Base-by-base conservation (phyloP, 2,329 filamentous ascomycete species). In the Alternaria postmessia region DNA sequence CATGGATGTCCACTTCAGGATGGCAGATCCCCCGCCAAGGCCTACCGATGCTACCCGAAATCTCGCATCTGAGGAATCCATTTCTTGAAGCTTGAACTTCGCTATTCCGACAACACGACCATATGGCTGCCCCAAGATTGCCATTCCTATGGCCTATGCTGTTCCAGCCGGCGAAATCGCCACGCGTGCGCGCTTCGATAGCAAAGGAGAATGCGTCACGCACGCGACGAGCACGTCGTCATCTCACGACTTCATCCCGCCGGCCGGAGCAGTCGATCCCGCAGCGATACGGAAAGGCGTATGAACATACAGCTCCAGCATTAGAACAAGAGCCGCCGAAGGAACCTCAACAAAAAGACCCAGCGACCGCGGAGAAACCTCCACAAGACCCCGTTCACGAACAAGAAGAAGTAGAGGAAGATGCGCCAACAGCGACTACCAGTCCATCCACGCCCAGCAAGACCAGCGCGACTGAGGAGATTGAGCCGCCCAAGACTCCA, bases 211-310 rank as follows among this genome's bases (percentile, higher is more conserved):
- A 20, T 68, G 57, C 54, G 49, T 46, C 49, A 18, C 47, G 44
- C 54, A 48, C 52, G 63, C 71, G 57, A 68, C 59, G 39, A 58
- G 57, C 53, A 51, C 55, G 71, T 34, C 56, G 64, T 34, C 52
- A 57, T 22, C 71, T 78, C 32, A 70, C 78, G 47, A 67, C 78
- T 32, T 73, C 75, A 12, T 34, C 74, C 51, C 72, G 68, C 43
- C 72, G 67, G 46, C 42, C 59, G 12, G 63, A 74, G 68, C 68
- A 74, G 69, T 61, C 76, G 57, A 61, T 69, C 67, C 61, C 68
- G n/a, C 76, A 81, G 56, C 79, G 82, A 39, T 84, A 84, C 73
- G 82, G 82, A 26, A 80, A 78, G 14, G 82, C 82, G 1, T 81
- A 83, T 47, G 79, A 83, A 63, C 81, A 81, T 4, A 76, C 78